These are phyloP conservation scores for Tanacetum coccineum DNA, from an alignment of 129 eudicot genomes.

Conservation along the genomic window DNA sequence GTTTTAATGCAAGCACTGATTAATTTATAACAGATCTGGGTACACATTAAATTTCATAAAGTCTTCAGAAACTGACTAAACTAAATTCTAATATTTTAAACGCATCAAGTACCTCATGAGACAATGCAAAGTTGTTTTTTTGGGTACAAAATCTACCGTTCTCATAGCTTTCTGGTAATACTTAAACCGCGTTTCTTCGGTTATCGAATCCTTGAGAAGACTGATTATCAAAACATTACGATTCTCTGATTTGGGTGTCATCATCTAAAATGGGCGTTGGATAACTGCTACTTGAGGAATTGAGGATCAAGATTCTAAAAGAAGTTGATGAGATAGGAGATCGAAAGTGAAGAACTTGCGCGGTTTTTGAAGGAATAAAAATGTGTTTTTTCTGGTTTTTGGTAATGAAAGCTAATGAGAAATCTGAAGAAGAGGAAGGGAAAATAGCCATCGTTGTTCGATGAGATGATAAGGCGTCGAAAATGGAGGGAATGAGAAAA, in stretches of 20 bases:
- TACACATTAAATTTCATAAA: conserved; percentile 40
- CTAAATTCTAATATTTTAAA: conserved; percentile 49
- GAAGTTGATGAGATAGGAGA: conserved; percentile 36
- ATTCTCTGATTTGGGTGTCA: conserved; percentile 34
- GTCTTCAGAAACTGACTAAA: conserved; percentile 58
- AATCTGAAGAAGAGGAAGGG: conserved; percentile 48
- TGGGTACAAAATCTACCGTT: conserved; percentile 55
- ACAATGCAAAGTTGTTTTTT: conserved; percentile 50
- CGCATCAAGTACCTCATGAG: conserved; percentile 63
- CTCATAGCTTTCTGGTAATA: conserved; percentile 59
- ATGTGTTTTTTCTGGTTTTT: conserved; percentile 33
- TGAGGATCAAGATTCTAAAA: conserved; percentile 24
- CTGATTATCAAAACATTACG: conserved; percentile 44
- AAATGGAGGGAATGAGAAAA: conserved; percentile 24
- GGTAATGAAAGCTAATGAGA: conserved; percentile 41
- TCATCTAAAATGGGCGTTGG: conserved; percentile 48
- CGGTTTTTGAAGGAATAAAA: conserved; percentile 26
- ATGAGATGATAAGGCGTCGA: conserved; percentile 49
- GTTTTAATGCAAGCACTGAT: conserved; percentile 60
- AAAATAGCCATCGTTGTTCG: conserved; percentile 52
- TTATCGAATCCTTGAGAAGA: conserved; percentile 44
- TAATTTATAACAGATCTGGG: conserved; percentile 65
- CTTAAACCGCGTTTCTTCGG: conserved; percentile 44
- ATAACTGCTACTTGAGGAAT: conserved; percentile 37
- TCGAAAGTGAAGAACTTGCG: conserved; percentile 29